phyloP scores from a whole-genome alignment of 352 stramenopile genomes.

The Phytophthora macrochlamydospora region DNA sequence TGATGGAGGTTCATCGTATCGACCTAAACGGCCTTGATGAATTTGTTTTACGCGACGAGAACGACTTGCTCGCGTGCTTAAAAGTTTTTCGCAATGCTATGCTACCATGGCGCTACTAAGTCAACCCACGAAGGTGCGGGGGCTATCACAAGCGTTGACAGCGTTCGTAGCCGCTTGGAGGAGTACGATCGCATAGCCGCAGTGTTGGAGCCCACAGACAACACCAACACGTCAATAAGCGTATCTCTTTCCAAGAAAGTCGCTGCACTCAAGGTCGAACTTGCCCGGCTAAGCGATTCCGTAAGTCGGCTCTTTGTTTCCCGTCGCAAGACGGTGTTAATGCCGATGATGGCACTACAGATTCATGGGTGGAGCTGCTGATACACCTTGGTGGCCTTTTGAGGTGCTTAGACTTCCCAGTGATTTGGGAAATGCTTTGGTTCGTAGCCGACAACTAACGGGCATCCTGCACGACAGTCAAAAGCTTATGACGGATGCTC shows the following conservation, averaged over 20 bases:
- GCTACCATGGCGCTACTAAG: constrained; percentile 5
- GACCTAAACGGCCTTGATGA: constrained; percentile 21
- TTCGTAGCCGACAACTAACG: constrained; percentile 20
- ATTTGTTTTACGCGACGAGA: constrained; percentile 36
- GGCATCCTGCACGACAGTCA: constrained; percentile 25
- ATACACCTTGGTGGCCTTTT: constrained; percentile 16
- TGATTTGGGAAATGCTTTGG: constrained; percentile 15
- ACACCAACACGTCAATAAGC: not conserved
- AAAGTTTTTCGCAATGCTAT: constrained; percentile 46
- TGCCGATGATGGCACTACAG: constrained; percentile 1
- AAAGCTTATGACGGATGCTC: constrained; percentile 21
- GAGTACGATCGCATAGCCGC: constrained; percentile 31
- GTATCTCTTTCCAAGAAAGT: constrained; percentile 16
- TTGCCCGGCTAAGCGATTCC: constrained; percentile 16
- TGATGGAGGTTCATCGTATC: constrained; percentile 49
- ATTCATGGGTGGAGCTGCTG: constrained; percentile 10
- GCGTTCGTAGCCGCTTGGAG: constrained; percentile 29
- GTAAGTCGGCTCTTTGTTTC: constrained; percentile 21
- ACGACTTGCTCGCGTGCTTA: constrained; percentile 43
- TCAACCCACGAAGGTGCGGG: not conserved
- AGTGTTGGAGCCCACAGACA: not conserved
- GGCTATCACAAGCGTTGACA: constrained; percentile 19
- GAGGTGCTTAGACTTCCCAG: constrained; percentile 18
- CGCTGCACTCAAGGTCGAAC: constrained; percentile 6
- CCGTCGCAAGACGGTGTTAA: not conserved